Evolutionary conservation across 768 basidiomycete genomes (phyloP).

Genomic region (Pleurotus sapidus): DNA sequence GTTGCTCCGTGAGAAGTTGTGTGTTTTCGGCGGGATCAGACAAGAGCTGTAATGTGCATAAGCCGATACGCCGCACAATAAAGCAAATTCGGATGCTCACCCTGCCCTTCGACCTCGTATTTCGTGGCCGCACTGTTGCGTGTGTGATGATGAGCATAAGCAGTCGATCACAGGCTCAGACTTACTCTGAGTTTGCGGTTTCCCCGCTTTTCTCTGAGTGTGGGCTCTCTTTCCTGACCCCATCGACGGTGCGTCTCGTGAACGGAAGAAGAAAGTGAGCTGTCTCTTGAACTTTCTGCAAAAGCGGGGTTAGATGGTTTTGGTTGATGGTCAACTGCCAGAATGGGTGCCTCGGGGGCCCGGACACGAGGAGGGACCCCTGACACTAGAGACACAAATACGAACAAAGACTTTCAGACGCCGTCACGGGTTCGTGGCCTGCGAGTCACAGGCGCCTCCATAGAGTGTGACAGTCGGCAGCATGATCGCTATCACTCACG

Average conservation of each 20-base stretch:
- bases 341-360: slow-evolving; percentile 10
- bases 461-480: no score
- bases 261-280: neutral
- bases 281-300: neutral
- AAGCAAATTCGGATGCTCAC: slow-evolving; percentile 28
- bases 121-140: slow-evolving; percentile 47
- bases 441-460: no score
- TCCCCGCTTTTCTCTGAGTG: slow-evolving; percentile 12
- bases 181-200: slow-evolving; percentile 17
- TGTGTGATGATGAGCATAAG: neutral
- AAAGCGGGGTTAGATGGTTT: slow-evolving; percentile 5
- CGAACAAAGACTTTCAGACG: no score
- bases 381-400: slow-evolving; percentile 1
- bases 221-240: slow-evolving; percentile 15
- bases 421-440: no score
- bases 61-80: neutral
- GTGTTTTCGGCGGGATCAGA: slow-evolving; percentile 65
- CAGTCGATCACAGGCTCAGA: slow-evolving; percentile 18
- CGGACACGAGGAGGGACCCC: slow-evolving; percentile 6
- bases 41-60: slow-evolving; percentile 31
- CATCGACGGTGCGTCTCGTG: slow-evolving; percentile 8
- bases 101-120: slow-evolving; percentile 58
- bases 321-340: neutral
- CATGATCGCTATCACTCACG: no score
- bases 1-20: slow-evolving; percentile 65